Evolutionary conservation across 306 rosid genomes (phyloP).

Genomic region (Inga leiocalycina): DNA sequence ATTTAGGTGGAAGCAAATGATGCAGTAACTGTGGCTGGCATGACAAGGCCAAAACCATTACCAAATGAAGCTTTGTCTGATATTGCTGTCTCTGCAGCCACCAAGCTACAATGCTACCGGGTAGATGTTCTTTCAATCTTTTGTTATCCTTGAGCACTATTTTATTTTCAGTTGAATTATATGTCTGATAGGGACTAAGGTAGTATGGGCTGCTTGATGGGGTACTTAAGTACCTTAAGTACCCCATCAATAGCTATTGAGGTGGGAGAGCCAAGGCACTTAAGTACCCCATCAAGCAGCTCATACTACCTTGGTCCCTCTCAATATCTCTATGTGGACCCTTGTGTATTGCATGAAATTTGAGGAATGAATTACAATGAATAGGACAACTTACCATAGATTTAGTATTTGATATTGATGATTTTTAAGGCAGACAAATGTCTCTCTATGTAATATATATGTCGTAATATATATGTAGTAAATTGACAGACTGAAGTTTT

Average conservation of each 20-base stretch:
- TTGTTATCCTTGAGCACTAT: neutral
- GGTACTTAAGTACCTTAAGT: too few relatives aligned
- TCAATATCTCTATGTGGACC: neutral
- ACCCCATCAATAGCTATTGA: too few relatives aligned
- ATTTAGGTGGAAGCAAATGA: conserved; percentile 86
- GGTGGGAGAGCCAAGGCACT: too few relatives aligned
- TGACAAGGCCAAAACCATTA: conserved; percentile 77
- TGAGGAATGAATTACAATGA: neutral
- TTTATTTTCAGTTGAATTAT: conserved; percentile 16
- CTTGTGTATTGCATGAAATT: neutral
- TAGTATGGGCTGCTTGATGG: too few relatives aligned
- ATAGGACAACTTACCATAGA: neutral
- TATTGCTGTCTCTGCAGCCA: conserved; percentile 87
- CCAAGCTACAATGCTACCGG: conserved; percentile 86
- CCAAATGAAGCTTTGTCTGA: conserved; percentile 85
- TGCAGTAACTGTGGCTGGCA: conserved; percentile 89
- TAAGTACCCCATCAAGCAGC: too few relatives aligned
- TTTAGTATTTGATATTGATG: neutral
- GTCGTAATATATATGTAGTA: neutral
- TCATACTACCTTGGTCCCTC: too few relatives aligned
- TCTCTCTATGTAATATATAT: neutral
- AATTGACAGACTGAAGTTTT: conserved; percentile 22
- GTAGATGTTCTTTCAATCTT: conserved; percentile 40
- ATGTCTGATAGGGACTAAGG: neutral
- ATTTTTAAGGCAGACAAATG: neutral